Conservation (phyloP, 2,329 filamentous ascomycete species). For the Fusarium transvaalense region DNA sequence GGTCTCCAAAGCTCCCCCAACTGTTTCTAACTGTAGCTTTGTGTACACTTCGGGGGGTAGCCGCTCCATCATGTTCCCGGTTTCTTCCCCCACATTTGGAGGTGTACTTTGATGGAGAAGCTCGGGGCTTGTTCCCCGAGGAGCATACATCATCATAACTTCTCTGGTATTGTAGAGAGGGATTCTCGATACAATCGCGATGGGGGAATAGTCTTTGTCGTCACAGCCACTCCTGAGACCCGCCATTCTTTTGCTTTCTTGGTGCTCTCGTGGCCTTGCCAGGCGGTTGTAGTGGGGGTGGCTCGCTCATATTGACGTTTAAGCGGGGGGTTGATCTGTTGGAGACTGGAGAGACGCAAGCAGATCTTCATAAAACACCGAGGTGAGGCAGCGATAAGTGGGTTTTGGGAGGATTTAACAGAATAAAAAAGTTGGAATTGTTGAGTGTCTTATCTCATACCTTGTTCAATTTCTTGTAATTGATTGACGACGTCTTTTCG, state of each 20-base stretch:
- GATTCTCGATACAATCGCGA: conserved; percentile 10
- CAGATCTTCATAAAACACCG: conserved; percentile 35
- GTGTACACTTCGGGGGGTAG: conserved; percentile 31
- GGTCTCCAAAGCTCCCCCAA: conserved; percentile 33
- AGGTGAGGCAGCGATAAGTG: conserved; percentile 20
- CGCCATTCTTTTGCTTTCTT: conserved; percentile 23
- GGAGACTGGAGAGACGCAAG: conserved; percentile 5
- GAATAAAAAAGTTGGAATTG: conserved; percentile 7
- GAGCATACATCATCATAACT: conserved; percentile 13
- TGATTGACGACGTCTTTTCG: conserved; percentile 1
- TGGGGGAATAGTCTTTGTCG: conserved; percentile 11
- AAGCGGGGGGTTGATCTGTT: conserved; percentile 25
- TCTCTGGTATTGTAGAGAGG: neutral
- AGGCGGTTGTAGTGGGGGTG: conserved; percentile 42
- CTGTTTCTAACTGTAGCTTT: conserved; percentile 5
- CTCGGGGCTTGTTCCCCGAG: conserved; percentile 32
- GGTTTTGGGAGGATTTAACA: conserved; percentile 20
- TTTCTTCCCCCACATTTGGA: conserved; percentile 47
- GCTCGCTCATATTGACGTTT: conserved; percentile 45
- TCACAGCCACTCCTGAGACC: conserved; percentile 31
- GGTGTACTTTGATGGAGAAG: conserved; percentile 19
- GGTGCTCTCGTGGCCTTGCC: conserved; percentile 15
- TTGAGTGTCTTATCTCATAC: neutral
- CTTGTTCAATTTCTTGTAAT: neutral
- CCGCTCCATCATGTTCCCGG: conserved; percentile 24